phyloP scores from a whole-genome alignment of 129 eudicot species.

The Rutidosis leptorrhynchoides region DNA sequence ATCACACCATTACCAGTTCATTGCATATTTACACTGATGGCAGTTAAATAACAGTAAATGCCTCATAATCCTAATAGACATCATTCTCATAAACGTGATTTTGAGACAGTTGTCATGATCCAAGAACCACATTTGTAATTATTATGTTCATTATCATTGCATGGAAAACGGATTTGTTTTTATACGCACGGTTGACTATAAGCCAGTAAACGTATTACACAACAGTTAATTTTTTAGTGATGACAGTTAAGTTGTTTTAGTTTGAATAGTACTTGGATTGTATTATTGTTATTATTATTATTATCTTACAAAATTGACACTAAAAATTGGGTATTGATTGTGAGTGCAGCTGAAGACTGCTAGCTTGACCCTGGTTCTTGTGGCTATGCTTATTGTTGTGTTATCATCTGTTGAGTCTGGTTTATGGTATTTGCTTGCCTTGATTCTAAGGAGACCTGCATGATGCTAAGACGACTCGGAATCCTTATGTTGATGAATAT shows the following conservation, averaged over 20 bases:
- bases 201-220: not conserved
- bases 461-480: constrained; percentile 16
- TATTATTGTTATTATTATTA: too few relatives aligned
- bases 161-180: not conserved
- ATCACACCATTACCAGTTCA: not conserved
- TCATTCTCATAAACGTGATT: not conserved
- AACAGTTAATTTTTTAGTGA: not conserved
- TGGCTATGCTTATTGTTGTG: constrained; percentile 81
- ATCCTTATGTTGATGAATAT: not conserved
- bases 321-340: constrained; percentile 8
- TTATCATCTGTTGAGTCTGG: constrained; percentile 78
- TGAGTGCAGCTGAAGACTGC: constrained; percentile 81
- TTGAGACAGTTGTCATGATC: not conserved
- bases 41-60: not conserved
- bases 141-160: constrained; percentile 1
- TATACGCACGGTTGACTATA: not conserved
- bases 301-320: not conserved
- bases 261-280: not conserved
- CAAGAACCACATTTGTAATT: constrained; percentile 5
- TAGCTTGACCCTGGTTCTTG: constrained; percentile 70
- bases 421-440: constrained; percentile 62
- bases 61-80: constrained; percentile 5
- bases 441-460: constrained; percentile 47
- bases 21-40: constrained; percentile 6
- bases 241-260: constrained; percentile 5